Conservation (phyloP, 208 protist species). For the Crithidia thermophila region DNA sequence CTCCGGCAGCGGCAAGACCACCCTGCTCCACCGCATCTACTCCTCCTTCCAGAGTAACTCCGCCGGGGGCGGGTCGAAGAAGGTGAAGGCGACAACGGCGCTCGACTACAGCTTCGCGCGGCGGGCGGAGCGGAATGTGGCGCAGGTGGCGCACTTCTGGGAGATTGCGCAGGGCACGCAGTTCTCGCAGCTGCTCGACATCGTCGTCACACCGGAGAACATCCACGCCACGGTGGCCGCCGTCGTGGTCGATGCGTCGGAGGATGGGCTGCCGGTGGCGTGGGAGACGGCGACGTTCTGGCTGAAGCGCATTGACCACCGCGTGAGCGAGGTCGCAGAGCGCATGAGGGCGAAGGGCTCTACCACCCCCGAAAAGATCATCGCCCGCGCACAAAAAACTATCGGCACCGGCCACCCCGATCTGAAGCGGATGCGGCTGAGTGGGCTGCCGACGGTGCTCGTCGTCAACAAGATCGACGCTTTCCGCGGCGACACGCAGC, state of each 20-base stretch:
- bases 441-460: conserved; percentile 83
- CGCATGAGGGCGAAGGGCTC: conserved; percentile 84
- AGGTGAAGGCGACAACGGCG: conserved; percentile 86
- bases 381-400: conserved; percentile 53
- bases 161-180: conserved; percentile 88
- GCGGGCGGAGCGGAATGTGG: conserved; percentile 77
- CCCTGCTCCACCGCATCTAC: conserved; percentile 76
- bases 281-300: conserved; percentile 82
- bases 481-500: conserved; percentile 56
- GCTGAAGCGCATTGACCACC: conserved; percentile 71
- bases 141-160: conserved; percentile 91
- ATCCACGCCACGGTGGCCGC: conserved; percentile 69
- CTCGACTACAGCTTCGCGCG: conserved; percentile 88
- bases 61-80: conserved; percentile 33
- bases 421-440: conserved; percentile 71
- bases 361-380: conserved; percentile 79
- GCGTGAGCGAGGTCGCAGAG: conserved; percentile 63
- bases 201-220: conserved; percentile 87
- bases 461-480: conserved; percentile 88
- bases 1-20: conserved; percentile 82
- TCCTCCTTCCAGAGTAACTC: conserved; percentile 47
- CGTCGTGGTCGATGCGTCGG: conserved; percentile 84
- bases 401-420: conserved; percentile 81
- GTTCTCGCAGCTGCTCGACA: conserved; percentile 82
- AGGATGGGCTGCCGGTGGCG: conserved; percentile 37